These are phyloP conservation scores for Laburnicola sp. DNA, from an alignment of 2,329 filamentous ascomycete genomes.

Conservation along the genomic window DNA sequence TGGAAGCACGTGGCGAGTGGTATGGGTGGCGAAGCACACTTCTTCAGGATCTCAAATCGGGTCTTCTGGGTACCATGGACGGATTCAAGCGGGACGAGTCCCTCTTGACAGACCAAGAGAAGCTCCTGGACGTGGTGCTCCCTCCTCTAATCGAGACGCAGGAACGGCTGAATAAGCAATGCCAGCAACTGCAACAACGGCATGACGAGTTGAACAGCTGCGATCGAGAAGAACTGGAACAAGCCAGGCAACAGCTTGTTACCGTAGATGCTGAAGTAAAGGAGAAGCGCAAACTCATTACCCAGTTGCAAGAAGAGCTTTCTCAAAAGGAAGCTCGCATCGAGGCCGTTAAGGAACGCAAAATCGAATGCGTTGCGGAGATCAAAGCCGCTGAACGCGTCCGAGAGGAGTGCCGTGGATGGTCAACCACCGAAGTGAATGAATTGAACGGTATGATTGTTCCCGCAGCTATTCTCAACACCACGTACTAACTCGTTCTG, in stretches of 20 bases:
- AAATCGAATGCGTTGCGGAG: slow-evolving; percentile 69
- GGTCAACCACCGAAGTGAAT: slow-evolving; percentile 80
- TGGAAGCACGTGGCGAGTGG: slow-evolving; percentile 95
- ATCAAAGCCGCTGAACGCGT: slow-evolving; percentile 82
- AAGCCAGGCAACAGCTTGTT: slow-evolving; percentile 69
- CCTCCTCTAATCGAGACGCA: slow-evolving; percentile 66
- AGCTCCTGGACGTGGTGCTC: slow-evolving; percentile 67
- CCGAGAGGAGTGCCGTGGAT: slow-evolving; percentile 85
- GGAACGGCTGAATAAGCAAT: slow-evolving; percentile 64
- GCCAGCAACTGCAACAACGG: slow-evolving; percentile 68
- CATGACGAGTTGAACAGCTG: slow-evolving; percentile 76
- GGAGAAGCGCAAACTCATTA: slow-evolving; percentile 68
- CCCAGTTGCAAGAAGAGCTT: slow-evolving; percentile 67
- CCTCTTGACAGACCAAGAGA: slow-evolving; percentile 67
- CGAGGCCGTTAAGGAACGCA: slow-evolving; percentile 65
- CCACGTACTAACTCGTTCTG: slow-evolving; percentile 42
- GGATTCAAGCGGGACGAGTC: slow-evolving; percentile 76
- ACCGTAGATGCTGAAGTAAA: slow-evolving; percentile 69
- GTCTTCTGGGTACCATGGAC: slow-evolving; percentile 72
- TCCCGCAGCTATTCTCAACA: neutral
- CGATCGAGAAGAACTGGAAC: slow-evolving; percentile 76
- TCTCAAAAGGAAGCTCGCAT: slow-evolving; percentile 68
- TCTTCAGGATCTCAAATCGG: slow-evolving; percentile 78
- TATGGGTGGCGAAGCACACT: slow-evolving; percentile 97
- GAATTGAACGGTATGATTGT: slow-evolving; percentile 69